Base-by-base conservation (phyloP, 139 green algal genomes). In the Ostreobium quekettii region DNA sequence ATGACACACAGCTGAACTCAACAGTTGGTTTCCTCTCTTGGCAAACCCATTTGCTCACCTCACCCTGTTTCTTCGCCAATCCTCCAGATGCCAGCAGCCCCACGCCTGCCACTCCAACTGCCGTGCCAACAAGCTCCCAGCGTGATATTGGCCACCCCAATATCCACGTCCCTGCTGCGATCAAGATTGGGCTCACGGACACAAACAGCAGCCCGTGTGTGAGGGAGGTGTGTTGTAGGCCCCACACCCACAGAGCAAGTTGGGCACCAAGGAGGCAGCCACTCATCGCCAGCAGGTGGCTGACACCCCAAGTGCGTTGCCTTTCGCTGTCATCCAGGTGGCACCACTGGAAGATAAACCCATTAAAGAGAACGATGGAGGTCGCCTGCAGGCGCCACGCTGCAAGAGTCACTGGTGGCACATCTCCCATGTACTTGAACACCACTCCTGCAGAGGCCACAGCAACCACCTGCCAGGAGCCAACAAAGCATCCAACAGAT, bases 131-230 rank as follows among this genome's bases (percentile, higher is more conserved):
- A 2, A 87, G 59, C 77, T 90, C 86, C 0, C 76, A 81, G 4
- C 29, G 2, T 1, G 85, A 87, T 69, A 95, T 86, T 7, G 80
- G 78, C 49, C 79, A 29, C 2, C 82, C 59, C 31, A 66, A 61
- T n/a, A 85, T n/a, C 30, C 80, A 66, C 28, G 72, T 39, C 42
- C 66, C 47, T 1, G 31, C 61, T 8, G 84, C 80, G 28, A 95
- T 73, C 33, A 96, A 64, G n/a, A 96, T 42, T 22, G 89, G 89
- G 8, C 82, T 76, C 29, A 73, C 74, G 6, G 67, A 89, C 26
- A 92, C 78, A 56, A 93, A 81, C 60, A 96, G 80, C 61, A 96
- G 73, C 30, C 75, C 79, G 76, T 95, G 89, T 0, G 86, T 62
- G 0, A 96, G 80, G n/a, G 35, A 75, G 32, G 87, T 93, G 67